Evolutionary conservation across 2,329 filamentous ascomycete species (phyloP).

Genomic region (Hypoxylon sp.): DNA sequence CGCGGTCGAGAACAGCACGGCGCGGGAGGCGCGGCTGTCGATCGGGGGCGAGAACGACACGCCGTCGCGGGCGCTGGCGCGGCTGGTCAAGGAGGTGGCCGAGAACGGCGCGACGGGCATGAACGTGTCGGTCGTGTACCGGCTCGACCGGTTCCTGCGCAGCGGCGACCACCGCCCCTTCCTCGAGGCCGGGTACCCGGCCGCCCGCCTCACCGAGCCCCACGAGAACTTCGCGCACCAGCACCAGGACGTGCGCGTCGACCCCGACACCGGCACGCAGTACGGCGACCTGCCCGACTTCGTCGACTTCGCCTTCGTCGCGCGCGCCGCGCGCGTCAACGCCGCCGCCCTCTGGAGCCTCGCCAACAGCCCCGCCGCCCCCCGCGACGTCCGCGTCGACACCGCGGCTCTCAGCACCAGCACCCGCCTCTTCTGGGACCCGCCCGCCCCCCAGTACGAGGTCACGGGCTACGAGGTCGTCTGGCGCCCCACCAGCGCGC

Average conservation of each 20-base stretch:
- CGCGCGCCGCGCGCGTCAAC: slow-evolving; percentile 63
- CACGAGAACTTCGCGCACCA: slow-evolving; percentile 65
- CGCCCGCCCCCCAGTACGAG: slow-evolving; percentile 47
- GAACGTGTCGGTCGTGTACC: slow-evolving; percentile 64
- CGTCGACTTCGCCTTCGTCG: slow-evolving; percentile 63
- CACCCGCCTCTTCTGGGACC: slow-evolving; percentile 58
- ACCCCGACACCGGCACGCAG: slow-evolving; percentile 54
- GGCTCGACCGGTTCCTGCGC: slow-evolving; percentile 62
- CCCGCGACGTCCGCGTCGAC: slow-evolving; percentile 58
- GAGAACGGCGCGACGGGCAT: slow-evolving; percentile 60
- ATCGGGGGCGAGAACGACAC: slow-evolving; percentile 63
- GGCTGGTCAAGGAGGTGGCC: slow-evolving; percentile 63
- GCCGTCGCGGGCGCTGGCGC: slow-evolving; percentile 61
- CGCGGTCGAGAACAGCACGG: slow-evolving; percentile 49
- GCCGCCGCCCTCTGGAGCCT: slow-evolving; percentile 62
- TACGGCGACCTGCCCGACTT: slow-evolving; percentile 65
- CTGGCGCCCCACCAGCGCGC: slow-evolving; percentile 59
- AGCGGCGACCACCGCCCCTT: slow-evolving; percentile 65
- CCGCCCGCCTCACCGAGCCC: slow-evolving; percentile 64
- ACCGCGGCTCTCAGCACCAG: slow-evolving; percentile 57
- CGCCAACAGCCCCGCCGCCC: slow-evolving; percentile 59
- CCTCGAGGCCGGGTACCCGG: slow-evolving; percentile 62
- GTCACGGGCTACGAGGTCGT: slow-evolving; percentile 63
- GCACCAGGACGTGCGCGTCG: slow-evolving; percentile 61
- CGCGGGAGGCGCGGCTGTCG: slow-evolving; percentile 50